Evolutionary conservation across 768 basidiomycete species (phyloP), one percentile per base, ranked within the genome.

Genomic region (Tylopilus sp.): DNA sequence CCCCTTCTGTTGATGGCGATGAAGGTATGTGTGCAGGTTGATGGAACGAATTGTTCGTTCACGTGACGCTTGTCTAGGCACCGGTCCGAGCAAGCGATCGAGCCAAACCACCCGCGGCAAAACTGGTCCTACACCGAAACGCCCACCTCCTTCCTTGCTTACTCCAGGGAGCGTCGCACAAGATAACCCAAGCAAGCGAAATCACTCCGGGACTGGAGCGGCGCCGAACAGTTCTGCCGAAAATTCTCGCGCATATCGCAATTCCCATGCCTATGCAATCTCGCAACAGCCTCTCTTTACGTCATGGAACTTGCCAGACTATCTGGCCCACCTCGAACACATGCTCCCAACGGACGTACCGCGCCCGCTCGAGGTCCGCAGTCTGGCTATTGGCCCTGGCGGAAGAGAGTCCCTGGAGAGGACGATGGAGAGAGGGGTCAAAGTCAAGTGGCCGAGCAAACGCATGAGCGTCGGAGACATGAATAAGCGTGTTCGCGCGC

Each of bases 381-480:
- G 78, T 54, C 69, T 73, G 13, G 79, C 76, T 14, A 57, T 74
- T 10, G 72, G 71, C 42, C 62, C 68, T 16, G 73, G 69, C 2
- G 72, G 78, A 36, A 76, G 78, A 34, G 84, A 81, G 47, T 80
- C 80, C 48, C 60, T 76, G n/a, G 85, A 86, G 50, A 75, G 77
- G 59, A 83, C 79, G 10, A 76, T 79, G 66, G 86, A 92, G 65
- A 76, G 89, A 43, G 89, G 89, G 10, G 88, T 91, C 14, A 87
- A 91, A 69, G 87, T 97, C 52, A 88, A 91, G 63, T 98, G 92
- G 87, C 96, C 95, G 1, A 84, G 84, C 59, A 94, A 95, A 72
- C 81, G 96, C 47, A 94, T 86, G 82, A 97, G 94, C 60, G 87
- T 96, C n/a, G 88, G 86, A 19, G 96, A 98, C 68, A 96, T 98